Base-by-base conservation (phyloP, 805 yeast genomes). In the Starmerella tilneyi region DNA sequence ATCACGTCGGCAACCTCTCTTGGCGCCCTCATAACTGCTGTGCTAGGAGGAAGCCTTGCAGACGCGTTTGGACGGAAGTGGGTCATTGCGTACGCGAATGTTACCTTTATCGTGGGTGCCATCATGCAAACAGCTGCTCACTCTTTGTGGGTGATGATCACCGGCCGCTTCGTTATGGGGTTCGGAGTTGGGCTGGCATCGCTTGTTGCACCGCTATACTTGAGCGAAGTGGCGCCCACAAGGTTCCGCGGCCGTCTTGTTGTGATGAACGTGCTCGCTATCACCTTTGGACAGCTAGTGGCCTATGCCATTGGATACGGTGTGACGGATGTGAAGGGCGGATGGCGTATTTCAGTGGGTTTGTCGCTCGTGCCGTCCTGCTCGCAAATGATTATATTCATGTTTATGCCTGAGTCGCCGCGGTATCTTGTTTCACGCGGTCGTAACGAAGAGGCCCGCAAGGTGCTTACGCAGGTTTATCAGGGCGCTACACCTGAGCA, bases 171-270 rank as follows among this genome's bases (percentile, higher is more conserved):
- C 53, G 70, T 89, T 39, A 83, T 92, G 81, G 98, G 98, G 15
- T 83, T 84, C 63, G 97, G 96, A 56, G 96, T 89, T 22, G 98
- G 98, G 55, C 74, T 84, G 45, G 97, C 96, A 1, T 86, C 96
- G 2, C 69, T 89, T 44, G 81, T 85, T 45, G 85, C 97, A n/a
- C 98, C 98, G 1, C 70, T 89, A 46, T 88, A 86, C 71, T 82
- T 89, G 50, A 72, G 85, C 45, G 98, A 89, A 63, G 74, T 88
- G 61, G 94, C 96, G 3, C 97, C 98, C 23, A 75, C 92, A 13
- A 76, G 79, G 62, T 84, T 84, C 61, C 75, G 98, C 61, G 97
- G 97, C 45, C 73, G 97, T 51, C 71, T 89, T 44, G 92, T 94
- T 28, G 84, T 88, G 6, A 73, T 88, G 47, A 86, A 88, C 63